phyloP scores from a whole-genome alignment of 345 rosid genomes.

The Passiflora organensis region DNA sequence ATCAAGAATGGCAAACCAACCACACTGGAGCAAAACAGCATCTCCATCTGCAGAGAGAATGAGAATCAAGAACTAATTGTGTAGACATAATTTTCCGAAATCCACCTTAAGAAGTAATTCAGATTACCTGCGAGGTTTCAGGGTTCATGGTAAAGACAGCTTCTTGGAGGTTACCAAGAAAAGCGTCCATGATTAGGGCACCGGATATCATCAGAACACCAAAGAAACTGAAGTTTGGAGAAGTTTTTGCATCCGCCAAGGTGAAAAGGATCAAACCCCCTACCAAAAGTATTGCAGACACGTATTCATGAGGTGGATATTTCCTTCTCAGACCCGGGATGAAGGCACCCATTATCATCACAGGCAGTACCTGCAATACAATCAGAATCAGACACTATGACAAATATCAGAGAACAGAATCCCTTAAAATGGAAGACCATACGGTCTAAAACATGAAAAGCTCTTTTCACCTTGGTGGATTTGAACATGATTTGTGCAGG shows the following conservation, averaged over 20 bases:
- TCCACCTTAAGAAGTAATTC: neutral
- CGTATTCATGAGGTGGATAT: constrained; percentile 72
- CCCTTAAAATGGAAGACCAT: too few species aligned
- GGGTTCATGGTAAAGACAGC: constrained; percentile 80
- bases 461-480: constrained; percentile 69
- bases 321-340: constrained; percentile 81
- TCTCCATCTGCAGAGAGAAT: constrained; percentile 57
- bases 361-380: constrained; percentile 62
- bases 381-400: neutral
- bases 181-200: constrained; percentile 80
- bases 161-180: constrained; percentile 81
- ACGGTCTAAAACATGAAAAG: too few species aligned
- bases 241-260: constrained; percentile 80
- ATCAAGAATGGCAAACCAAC: constrained; percentile 83
- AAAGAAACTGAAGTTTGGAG: constrained; percentile 71
- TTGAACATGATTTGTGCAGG: constrained; percentile 93
- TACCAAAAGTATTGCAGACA: constrained; percentile 69
- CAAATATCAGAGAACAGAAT: too few species aligned
- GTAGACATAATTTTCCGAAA: neutral
- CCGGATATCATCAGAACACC: constrained; percentile 83
- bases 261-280: constrained; percentile 84
- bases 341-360: constrained; percentile 93
- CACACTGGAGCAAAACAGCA: constrained; percentile 82
- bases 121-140: constrained; percentile 63
- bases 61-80: neutral